These are phyloP conservation scores for Monosporascus cannonballus DNA, from an alignment of 2,329 filamentous ascomycete species.

Conservation along the genomic window DNA sequence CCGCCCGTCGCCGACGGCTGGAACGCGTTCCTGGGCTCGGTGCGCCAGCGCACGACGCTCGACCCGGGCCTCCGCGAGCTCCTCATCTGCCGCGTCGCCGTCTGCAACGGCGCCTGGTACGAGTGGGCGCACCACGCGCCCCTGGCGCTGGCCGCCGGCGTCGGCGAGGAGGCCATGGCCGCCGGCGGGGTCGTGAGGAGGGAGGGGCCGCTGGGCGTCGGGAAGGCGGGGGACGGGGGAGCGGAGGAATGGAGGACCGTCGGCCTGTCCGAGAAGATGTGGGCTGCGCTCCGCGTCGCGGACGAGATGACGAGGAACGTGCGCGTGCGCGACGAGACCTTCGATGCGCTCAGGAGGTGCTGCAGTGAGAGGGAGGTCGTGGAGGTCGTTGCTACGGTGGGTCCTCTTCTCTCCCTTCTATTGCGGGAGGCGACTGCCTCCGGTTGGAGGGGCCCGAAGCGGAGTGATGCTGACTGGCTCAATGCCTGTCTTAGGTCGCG, in stretches of 20 bases:
- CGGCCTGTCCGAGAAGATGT: constrained; percentile 52
- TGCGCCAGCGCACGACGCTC: constrained; percentile 49
- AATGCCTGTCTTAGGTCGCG: constrained; percentile 40
- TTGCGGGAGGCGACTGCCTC: not conserved
- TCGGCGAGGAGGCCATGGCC: constrained; percentile 45
- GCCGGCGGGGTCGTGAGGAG: constrained; percentile 29
- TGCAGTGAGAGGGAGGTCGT: constrained; percentile 71
- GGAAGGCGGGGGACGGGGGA: constrained; percentile 21
- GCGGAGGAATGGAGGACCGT: constrained; percentile 13
- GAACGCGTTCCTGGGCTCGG: constrained; percentile 62
- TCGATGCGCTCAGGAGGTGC: constrained; percentile 51
- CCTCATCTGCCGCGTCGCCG: constrained; percentile 74
- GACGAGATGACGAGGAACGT: constrained; percentile 80
- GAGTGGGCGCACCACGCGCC: constrained; percentile 79
- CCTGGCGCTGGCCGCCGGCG: constrained; percentile 52
- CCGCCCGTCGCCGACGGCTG: constrained; percentile 70
- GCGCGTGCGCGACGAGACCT: constrained; percentile 61
- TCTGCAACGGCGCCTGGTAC: constrained; percentile 76
- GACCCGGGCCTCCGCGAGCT: constrained; percentile 61
- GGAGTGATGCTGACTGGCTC: not conserved
- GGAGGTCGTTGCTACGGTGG: constrained; percentile 71
- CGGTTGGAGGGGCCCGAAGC: no score
- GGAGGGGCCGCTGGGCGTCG: not conserved
- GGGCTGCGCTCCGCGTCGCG: constrained; percentile 65
- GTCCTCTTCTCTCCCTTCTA: constrained; percentile 12